Evolutionary conservation across 164 flowering plant genomes (phyloP).

Genomic region (Cinnamomum chago): DNA sequence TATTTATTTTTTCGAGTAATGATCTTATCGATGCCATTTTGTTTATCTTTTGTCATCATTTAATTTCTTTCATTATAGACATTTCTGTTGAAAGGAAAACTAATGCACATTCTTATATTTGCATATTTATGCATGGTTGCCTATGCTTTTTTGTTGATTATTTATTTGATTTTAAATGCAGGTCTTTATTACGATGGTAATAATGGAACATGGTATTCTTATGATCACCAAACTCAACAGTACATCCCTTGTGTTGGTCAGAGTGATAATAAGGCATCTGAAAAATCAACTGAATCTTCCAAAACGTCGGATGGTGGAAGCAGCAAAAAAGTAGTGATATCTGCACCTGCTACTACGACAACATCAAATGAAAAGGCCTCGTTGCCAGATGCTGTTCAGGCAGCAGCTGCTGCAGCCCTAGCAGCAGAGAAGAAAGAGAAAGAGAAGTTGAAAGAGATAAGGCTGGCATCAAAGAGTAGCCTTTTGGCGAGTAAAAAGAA

Average conservation of each 20-base stretch:
- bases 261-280: conserved; percentile 48
- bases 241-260: conserved; percentile 77
- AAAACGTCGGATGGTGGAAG: conserved; percentile 55
- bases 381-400: conserved; percentile 95
- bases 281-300: conserved; percentile 41
- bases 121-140: neutral
- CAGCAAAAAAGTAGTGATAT: conserved; percentile 72
- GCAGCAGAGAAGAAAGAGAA: conserved; percentile 99
- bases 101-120: neutral
- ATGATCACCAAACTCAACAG: conserved; percentile 82
- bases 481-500: conserved; percentile 92
- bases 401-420: conserved; percentile 92
- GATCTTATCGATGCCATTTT: neutral
- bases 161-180: conserved; percentile 24
- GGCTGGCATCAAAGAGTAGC: conserved; percentile 87
- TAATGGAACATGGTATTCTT: conserved; percentile 87
- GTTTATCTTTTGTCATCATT: too few species aligned
- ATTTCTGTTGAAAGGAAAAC: neutral
- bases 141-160: neutral
- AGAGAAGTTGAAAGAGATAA: conserved; percentile 84
- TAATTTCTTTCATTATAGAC: too few species aligned
- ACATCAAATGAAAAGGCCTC: conserved; percentile 66
- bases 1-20: neutral
- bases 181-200: conserved; percentile 97
- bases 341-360: conserved; percentile 92